These are phyloP conservation scores for Starmerella scarabaei DNA, from an alignment of 805 yeast genomes.

Conservation along the genomic window DNA sequence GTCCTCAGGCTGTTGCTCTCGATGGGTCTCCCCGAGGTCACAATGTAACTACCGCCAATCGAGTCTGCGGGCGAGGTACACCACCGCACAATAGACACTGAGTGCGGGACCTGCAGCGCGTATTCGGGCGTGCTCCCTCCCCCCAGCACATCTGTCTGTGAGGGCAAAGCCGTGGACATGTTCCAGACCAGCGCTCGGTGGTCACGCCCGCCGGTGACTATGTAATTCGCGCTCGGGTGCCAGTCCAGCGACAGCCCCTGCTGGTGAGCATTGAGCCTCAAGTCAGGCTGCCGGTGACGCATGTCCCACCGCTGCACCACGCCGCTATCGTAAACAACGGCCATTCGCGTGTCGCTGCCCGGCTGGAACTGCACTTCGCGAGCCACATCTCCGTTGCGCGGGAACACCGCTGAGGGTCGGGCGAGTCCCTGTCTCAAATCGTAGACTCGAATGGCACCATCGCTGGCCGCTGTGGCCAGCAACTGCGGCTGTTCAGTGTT, in stretches of 20 bases:
- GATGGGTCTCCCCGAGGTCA: constrained; percentile 18
- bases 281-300: constrained; percentile 53
- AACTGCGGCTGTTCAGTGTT: constrained; percentile 38
- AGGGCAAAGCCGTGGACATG: constrained; percentile 29
- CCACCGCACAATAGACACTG: constrained; percentile 71
- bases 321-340: constrained; percentile 82
- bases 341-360: constrained; percentile 40
- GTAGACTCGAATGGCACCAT: constrained; percentile 72
- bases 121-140: constrained; percentile 46
- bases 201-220: constrained; percentile 89
- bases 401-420: constrained; percentile 39
- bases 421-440: constrained; percentile 50
- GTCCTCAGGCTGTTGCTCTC: constrained; percentile 8
- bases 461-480: constrained; percentile 61
- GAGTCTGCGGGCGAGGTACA: constrained; percentile 21
- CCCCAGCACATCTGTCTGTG: constrained; percentile 8
- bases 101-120: constrained; percentile 59
- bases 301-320: constrained; percentile 75
- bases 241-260: constrained; percentile 82
- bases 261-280: constrained; percentile 72
- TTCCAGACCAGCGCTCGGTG: constrained; percentile 70
- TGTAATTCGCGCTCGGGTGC: constrained; percentile 71
- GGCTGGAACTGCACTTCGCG: constrained; percentile 46
- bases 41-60: constrained; percentile 10
- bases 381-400: constrained; percentile 59